These are phyloP conservation scores for Hypoxylon fragiforme DNA, from an alignment of 495 filamentous ascomycete genomes.

Conservation along the genomic window DNA sequence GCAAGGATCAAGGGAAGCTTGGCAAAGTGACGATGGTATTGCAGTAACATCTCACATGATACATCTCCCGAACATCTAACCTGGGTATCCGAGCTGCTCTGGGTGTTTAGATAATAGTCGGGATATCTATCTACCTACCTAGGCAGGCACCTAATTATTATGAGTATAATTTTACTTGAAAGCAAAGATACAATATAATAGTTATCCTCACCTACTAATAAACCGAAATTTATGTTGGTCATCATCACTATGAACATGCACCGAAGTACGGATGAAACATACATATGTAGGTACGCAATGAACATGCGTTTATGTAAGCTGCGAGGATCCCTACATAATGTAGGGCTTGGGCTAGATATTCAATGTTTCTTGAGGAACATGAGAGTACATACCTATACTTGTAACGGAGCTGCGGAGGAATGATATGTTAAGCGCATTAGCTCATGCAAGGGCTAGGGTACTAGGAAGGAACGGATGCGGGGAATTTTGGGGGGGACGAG, in stretches of 20 bases:
- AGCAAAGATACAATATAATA: too few relatives aligned
- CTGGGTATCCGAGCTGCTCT: too few relatives aligned
- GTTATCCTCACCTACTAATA: constrained; percentile 5
- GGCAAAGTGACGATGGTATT: constrained; percentile 14
- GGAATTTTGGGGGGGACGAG: constrained; percentile 20
- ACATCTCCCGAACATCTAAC: too few relatives aligned
- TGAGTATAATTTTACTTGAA: too few relatives aligned
- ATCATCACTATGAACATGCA: neutral
- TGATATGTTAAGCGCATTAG: too few relatives aligned
- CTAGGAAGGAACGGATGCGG: constrained; percentile 20
- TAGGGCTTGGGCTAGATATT: constrained; percentile 10
- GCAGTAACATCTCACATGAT: neutral
- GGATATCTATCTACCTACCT: too few relatives aligned
- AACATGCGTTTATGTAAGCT: constrained; percentile 10
- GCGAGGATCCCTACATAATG: neutral
- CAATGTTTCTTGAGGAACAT: constrained; percentile 17
- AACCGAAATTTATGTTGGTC: neutral
- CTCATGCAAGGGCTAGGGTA: too few relatives aligned
- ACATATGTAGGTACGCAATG: too few relatives aligned
- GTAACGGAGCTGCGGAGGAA: constrained; percentile 32
- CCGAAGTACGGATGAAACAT: neutral
- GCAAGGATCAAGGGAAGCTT: constrained; percentile 32
- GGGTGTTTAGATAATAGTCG: too few relatives aligned
- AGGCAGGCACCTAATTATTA: too few relatives aligned
- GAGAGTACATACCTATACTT: too few relatives aligned